Percentiles rank a stretch among this genome's conserved stretches.
phyloP scores from a whole-genome alignment of 306 rosid genomes.

The Cicer chorassanicum region DNA sequence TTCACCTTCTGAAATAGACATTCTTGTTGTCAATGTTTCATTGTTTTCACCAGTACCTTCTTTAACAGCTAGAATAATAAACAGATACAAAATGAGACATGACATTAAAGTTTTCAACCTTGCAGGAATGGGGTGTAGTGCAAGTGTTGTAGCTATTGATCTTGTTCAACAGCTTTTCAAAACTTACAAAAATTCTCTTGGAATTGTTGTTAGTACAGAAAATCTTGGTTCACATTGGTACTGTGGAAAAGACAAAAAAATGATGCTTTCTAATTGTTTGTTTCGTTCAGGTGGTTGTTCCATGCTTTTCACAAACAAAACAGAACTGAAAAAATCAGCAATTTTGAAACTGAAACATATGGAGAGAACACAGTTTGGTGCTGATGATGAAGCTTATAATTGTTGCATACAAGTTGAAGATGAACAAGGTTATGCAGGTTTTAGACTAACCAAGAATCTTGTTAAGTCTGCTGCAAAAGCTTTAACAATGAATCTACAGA shows the following conservation, averaged over 20 bases:
- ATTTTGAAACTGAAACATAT: constrained; percentile 65
- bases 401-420: constrained; percentile 85
- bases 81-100: constrained; percentile 82
- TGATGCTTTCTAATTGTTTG: constrained; percentile 86
- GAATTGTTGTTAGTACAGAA: constrained; percentile 83
- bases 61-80: constrained; percentile 66
- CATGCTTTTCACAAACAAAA: constrained; percentile 74
- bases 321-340: constrained; percentile 50
- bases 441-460: constrained; percentile 68
- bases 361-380: constrained; percentile 72
- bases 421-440: constrained; percentile 65
- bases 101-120: constrained; percentile 69
- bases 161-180: constrained; percentile 72
- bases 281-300: constrained; percentile 81
- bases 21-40: constrained; percentile 83
- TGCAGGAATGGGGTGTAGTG: constrained; percentile 93
- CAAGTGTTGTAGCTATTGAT: constrained; percentile 73
- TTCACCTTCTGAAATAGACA: constrained; percentile 67
- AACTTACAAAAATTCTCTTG: constrained; percentile 50
- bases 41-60: constrained; percentile 80
- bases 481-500: constrained; percentile 62
- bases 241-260: constrained; percentile 64
- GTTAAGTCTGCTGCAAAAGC: constrained; percentile 72
- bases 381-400: constrained; percentile 72
- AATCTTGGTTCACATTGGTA: constrained; percentile 84